Conservation (phyloP, 495 filamentous ascomycete species). For the Tuber aestivum region DNA sequence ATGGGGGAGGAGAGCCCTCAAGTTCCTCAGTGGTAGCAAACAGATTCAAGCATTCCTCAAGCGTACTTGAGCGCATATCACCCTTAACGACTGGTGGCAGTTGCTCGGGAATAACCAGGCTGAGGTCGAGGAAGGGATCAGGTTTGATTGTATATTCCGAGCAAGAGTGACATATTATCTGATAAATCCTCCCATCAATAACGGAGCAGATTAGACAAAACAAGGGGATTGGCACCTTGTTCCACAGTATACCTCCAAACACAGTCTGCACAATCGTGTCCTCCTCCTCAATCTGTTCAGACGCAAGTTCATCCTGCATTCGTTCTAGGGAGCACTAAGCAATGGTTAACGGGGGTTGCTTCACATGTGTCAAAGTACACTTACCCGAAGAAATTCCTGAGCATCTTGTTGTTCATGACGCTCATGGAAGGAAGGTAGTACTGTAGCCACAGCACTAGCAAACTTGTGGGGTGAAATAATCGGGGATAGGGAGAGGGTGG, state of each 20-base stretch:
- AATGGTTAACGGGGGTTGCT: not conserved
- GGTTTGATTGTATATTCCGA: slow-evolving; percentile 38
- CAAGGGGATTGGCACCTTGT: slow-evolving; percentile 31
- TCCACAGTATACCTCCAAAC: slow-evolving; percentile 39
- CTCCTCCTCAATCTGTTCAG: slow-evolving; percentile 24
- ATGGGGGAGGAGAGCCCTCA: slow-evolving; percentile 35
- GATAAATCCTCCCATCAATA: not conserved
- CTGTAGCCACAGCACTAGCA: slow-evolving; percentile 36
- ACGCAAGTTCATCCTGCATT: slow-evolving; percentile 39
- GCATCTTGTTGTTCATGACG: slow-evolving; percentile 40
- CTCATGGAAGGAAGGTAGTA: slow-evolving; percentile 39
- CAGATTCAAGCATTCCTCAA: slow-evolving; percentile 39
- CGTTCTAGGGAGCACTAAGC: slow-evolving; percentile 37
- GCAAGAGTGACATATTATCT: slow-evolving; percentile 38
- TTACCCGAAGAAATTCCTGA: slow-evolving; percentile 39
- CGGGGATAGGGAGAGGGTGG: slow-evolving; percentile 6
- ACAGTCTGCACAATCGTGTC: slow-evolving; percentile 37
- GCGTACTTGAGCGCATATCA: slow-evolving; percentile 13
- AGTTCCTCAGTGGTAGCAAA: slow-evolving; percentile 39
- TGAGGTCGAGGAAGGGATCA: slow-evolving; percentile 38
- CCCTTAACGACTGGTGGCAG: not conserved
- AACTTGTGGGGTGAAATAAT: slow-evolving; percentile 40
- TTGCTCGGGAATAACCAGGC: slow-evolving; percentile 36
- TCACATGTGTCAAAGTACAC: not conserved
- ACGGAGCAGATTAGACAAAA: slow-evolving; percentile 6